Evolutionary conservation across 1,284 basidiomycete genomes (phyloP).

Genomic region (Apiotrichum gracile): DNA sequence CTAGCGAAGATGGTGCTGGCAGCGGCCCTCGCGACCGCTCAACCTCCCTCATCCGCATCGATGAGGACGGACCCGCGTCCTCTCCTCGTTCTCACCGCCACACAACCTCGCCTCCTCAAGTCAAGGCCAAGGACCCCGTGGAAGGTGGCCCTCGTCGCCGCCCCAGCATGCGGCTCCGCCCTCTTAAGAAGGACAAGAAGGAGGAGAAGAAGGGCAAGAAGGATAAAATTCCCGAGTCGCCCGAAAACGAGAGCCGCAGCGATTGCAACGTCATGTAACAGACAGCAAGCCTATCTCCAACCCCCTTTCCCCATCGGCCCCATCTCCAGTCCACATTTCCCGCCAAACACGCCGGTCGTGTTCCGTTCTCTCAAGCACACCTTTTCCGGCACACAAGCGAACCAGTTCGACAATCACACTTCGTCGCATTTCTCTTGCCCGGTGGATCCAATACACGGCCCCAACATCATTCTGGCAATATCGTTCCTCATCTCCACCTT

Average conservation of each 20-base stretch:
- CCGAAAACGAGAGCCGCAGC: background rate
- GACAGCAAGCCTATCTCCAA: background rate
- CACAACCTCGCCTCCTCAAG: background rate
- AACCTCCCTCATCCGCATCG: constrained; percentile 14
- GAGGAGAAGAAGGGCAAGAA: background rate
- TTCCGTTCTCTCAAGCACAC: background rate
- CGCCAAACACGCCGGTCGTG: background rate
- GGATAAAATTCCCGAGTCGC: background rate
- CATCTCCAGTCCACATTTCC: background rate
- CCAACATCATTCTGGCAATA: background rate
- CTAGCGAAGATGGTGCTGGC: constrained; percentile 9
- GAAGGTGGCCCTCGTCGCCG: background rate
- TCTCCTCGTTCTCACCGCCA: background rate
- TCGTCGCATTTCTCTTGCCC: background rate
- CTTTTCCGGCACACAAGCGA: background rate
- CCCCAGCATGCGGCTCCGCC: background rate
- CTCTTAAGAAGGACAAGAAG: background rate
- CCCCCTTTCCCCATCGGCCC: background rate
- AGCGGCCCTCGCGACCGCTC: constrained; percentile 7
- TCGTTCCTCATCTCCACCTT: background rate
- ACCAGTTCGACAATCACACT: background rate
- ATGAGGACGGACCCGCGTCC: constrained; percentile 15
- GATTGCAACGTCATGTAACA: background rate
- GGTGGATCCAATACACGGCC: background rate
- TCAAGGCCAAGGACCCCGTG: background rate